A percentile compares a stretch with the other conserved stretches of the same genome.
Evolutionary conservation across 805 yeast species (phyloP).

Genomic region (Monosporozyma siamensis): DNA sequence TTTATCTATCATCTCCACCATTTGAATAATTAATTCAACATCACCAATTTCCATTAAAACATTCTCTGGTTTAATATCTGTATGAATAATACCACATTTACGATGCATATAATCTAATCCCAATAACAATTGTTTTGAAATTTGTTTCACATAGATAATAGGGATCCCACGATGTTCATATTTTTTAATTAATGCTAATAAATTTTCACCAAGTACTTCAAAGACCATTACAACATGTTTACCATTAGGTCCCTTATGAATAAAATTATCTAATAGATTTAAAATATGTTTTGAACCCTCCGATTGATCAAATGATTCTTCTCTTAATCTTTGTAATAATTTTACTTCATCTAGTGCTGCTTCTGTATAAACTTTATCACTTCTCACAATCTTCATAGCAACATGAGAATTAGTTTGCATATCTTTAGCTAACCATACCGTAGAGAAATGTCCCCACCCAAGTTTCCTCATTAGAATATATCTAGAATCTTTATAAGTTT

Average conservation of each 20-base stretch:
- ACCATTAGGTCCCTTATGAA: slow-evolving; percentile 86
- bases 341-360: slow-evolving; percentile 92
- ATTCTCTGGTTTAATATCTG: slow-evolving; percentile 72
- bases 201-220: slow-evolving; percentile 91
- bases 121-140: slow-evolving; percentile 65
- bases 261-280: slow-evolving; percentile 71
- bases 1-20: slow-evolving; percentile 53
- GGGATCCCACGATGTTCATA: slow-evolving; percentile 78
- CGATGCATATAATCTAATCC: slow-evolving; percentile 58
- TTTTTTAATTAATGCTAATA: slow-evolving; percentile 73
- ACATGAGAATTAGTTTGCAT: slow-evolving; percentile 54
- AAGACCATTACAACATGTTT: slow-evolving; percentile 93
- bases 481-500: slow-evolving; percentile 62
- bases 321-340: slow-evolving; percentile 49
- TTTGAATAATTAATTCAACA: slow-evolving; percentile 63
- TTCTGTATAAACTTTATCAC: slow-evolving; percentile 84
- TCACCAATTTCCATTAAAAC: slow-evolving; percentile 75
- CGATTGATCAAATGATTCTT: slow-evolving; percentile 29
- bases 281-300: slow-evolving; percentile 80
- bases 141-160: slow-evolving; percentile 62
- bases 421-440: slow-evolving; percentile 83
- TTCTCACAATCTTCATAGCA: slow-evolving; percentile 88
- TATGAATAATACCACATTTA: slow-evolving; percentile 62
- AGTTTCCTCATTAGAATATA: slow-evolving; percentile 78
- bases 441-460: slow-evolving; percentile 99